phyloP scores from a whole-genome alignment of 331 rosid species.

The Phaseolus coccineus region DNA sequence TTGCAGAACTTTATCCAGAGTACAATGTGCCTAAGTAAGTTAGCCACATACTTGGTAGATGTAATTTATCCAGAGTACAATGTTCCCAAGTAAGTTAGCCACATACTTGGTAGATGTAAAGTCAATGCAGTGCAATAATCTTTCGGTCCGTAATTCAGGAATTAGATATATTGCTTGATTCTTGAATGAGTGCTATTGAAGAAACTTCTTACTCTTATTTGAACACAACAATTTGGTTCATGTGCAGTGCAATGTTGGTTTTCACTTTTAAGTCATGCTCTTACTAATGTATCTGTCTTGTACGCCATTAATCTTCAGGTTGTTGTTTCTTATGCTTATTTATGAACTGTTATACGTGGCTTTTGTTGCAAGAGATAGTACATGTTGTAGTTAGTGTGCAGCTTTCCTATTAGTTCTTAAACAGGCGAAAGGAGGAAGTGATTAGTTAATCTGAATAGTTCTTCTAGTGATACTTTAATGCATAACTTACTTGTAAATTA shows the following conservation, averaged over 20 bases:
- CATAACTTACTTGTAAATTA: conserved; percentile 8
- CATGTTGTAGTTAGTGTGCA: background rate
- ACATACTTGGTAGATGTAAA: conserved; percentile 20
- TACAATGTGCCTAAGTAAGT: conserved; percentile 73
- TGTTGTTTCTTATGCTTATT: conserved; percentile 14
- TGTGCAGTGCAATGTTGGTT: background rate
- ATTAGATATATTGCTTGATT: background rate
- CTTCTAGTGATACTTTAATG: background rate
- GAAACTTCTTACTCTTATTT: conserved; percentile 17
- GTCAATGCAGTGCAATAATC: conserved; percentile 19
- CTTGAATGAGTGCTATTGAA: conserved; percentile 15
- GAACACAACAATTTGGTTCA: conserved; percentile 28
- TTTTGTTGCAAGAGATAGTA: conserved; percentile 1
- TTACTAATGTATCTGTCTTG: conserved; percentile 5
- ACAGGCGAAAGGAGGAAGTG: conserved; percentile 6
- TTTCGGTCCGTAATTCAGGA: background rate
- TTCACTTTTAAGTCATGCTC: conserved; percentile 28
- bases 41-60: no score
- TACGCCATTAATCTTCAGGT: conserved; percentile 22
- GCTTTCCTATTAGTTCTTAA: conserved; percentile 24
- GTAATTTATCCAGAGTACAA: conserved; percentile 80
- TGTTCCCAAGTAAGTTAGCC: conserved; percentile 64
- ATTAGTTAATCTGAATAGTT: background rate
- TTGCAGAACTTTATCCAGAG: conserved; percentile 79
- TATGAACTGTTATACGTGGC: background rate